Evolutionary conservation across 192 early-diverging fungal species (phyloP).

Genomic region (Linnemannia zychae): DNA sequence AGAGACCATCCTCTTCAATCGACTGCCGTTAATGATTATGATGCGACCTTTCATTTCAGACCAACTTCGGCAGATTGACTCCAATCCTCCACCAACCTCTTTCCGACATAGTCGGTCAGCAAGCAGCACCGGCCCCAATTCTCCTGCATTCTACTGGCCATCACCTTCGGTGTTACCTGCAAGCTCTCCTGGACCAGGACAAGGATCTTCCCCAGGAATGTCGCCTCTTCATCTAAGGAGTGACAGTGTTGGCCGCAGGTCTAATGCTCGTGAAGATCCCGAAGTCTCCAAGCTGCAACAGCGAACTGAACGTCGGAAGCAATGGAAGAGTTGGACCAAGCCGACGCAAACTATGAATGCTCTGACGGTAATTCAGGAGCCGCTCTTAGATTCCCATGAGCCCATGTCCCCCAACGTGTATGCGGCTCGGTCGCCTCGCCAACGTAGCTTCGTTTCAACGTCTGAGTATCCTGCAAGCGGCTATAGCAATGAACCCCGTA

Average conservation of each 20-base stretch:
- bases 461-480: constrained; percentile 13
- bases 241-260: constrained; percentile 2
- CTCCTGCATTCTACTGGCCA: constrained; percentile 33
- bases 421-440: constrained; percentile 2
- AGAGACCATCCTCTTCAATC: constrained; percentile 65
- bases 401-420: constrained; percentile 27
- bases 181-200: background rate
- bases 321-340: constrained; percentile 66
- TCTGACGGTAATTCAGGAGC: constrained; percentile 21
- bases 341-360: constrained; percentile 30
- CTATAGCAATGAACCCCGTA: background rate
- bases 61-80: constrained; percentile 48
- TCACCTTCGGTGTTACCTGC: constrained; percentile 18
- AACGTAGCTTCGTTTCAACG: constrained; percentile 14
- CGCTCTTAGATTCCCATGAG: background rate
- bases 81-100: constrained; percentile 8
- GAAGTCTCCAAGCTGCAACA: constrained; percentile 9
- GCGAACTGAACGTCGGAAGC: constrained; percentile 29
- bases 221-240: constrained; percentile 19
- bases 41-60: constrained; percentile 61
- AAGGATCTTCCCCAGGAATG: constrained; percentile 11
- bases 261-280: background rate
- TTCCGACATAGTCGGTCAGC: constrained; percentile 13
- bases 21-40: constrained; percentile 62
- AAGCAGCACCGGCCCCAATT: constrained; percentile 25